Percentiles rank a stretch among this genome's conserved stretches.
These are phyloP conservation scores for Alternaria incomplexa DNA, from an alignment of 2,329 filamentous ascomycete species.

Conservation along the genomic window DNA sequence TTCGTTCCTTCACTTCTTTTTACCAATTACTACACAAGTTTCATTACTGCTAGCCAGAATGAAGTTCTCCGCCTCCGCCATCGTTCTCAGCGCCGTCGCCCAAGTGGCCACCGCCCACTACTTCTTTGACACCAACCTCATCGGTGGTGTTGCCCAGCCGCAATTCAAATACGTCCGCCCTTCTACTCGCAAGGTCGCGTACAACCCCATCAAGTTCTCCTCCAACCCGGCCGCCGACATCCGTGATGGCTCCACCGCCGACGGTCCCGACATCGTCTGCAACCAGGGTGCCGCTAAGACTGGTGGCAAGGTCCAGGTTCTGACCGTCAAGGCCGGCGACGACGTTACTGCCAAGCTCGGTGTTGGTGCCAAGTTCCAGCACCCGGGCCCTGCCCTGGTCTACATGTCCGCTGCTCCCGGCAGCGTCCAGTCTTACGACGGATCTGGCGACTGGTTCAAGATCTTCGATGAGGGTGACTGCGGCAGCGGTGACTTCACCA, in stretches of 20 bases:
- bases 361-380: constrained; percentile 29
- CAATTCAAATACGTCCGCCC: constrained; percentile 28
- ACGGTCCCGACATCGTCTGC: constrained; percentile 35
- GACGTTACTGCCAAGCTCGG: constrained; percentile 26
- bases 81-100: constrained; percentile 5
- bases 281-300: constrained; percentile 24
- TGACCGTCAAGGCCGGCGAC: constrained; percentile 30
- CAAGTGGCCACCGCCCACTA: constrained; percentile 31
- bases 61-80: constrained; percentile 11
- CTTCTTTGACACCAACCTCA: constrained; percentile 31
- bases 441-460: constrained; percentile 42
- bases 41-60: constrained; percentile 11
- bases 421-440: constrained; percentile 25
- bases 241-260: constrained; percentile 26
- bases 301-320: constrained; percentile 19
- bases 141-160: constrained; percentile 16
- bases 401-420: constrained; percentile 39
- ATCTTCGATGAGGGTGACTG: constrained; percentile 32
- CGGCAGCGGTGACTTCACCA: constrained; percentile 22
- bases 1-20: background rate
- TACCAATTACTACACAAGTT: background rate
- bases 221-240: constrained; percentile 19
- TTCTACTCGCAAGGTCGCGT: constrained; percentile 23
- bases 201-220: constrained; percentile 36
- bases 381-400: constrained; percentile 31